Evolutionary conservation across 1,284 basidiomycete species (phyloP).

Genomic region (Pseudozyma pruni): DNA sequence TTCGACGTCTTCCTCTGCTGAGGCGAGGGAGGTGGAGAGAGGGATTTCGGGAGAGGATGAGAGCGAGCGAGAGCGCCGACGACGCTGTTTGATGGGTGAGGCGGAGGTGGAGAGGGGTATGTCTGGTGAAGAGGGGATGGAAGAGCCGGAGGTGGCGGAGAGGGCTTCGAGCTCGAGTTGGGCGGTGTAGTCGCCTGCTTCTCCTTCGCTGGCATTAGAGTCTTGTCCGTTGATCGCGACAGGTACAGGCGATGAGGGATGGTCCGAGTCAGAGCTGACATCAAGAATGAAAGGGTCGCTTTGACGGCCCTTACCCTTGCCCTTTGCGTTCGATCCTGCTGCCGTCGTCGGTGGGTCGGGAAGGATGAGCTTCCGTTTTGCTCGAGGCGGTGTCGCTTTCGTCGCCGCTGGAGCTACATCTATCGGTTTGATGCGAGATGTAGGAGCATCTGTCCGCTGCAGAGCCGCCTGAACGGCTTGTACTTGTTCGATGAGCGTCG

Average conservation of each 20-base stretch:
- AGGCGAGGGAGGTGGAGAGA: background rate
- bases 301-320: conserved; percentile 27
- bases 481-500: conserved; percentile 38
- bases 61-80: conserved; percentile 7
- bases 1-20: background rate
- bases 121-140: conserved; percentile 1
- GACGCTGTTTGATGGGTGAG: conserved; percentile 3
- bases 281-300: conserved; percentile 40
- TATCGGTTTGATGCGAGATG: conserved; percentile 1
- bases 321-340: background rate
- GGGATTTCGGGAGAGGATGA: conserved; percentile 21
- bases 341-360: background rate
- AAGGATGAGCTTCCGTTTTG: conserved; percentile 8
- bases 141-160: conserved; percentile 23
- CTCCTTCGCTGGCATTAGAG: background rate
- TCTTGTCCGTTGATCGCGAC: background rate
- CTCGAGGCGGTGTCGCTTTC: background rate
- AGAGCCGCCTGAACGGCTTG: conserved; percentile 30
- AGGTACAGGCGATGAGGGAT: background rate
- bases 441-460: conserved; percentile 7
- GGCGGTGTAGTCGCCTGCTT: conserved; percentile 21
- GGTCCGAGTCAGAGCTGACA: conserved; percentile 16
- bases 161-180: conserved; percentile 30
- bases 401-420: background rate
- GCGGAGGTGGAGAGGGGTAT: conserved; percentile 11